Percentiles rank a stretch among this genome's conserved stretches.
Conservation (phyloP, 2,329 filamentous ascomycete genomes). For the Macrophomina tecta region DNA sequence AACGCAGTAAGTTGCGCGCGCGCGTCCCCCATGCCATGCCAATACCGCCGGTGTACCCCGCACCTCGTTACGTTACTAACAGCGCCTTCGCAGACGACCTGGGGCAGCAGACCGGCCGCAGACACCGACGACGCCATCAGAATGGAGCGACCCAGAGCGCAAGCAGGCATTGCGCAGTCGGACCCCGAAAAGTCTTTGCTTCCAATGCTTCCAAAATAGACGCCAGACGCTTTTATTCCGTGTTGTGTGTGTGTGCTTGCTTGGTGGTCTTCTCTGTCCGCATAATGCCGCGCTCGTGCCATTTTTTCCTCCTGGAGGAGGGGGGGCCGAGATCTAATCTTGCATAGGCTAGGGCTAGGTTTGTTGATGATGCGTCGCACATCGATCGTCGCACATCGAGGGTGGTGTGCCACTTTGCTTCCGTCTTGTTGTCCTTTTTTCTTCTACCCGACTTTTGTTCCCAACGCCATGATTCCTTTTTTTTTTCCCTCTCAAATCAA, state of each 20-base stretch:
- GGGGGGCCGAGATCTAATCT: constrained; percentile 26
- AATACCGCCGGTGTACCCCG: constrained; percentile 23
- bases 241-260: constrained; percentile 3
- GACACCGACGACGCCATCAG: constrained; percentile 69
- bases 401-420: constrained; percentile 13
- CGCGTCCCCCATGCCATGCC: background rate
- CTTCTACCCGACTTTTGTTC: background rate
- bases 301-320: background rate
- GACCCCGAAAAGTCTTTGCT: constrained; percentile 26
- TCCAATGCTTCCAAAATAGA: constrained; percentile 26
- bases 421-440: background rate
- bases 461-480: background rate
- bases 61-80: constrained; percentile 24
- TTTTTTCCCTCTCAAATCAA: constrained; percentile 10
- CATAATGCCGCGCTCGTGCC: constrained; percentile 27
- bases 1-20: constrained; percentile 43
- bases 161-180: constrained; percentile 6
- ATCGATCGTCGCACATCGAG: constrained; percentile 15
- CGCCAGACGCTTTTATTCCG: constrained; percentile 12
- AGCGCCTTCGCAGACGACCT: constrained; percentile 72
- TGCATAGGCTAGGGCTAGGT: constrained; percentile 17
- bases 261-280: constrained; percentile 25
- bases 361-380: constrained; percentile 23
- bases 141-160: constrained; percentile 34
- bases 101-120: constrained; percentile 91